These are phyloP conservation scores for Chrysoporthe cubensis DNA, from an alignment of 2,329 filamentous ascomycete species.

Conservation along the genomic window DNA sequence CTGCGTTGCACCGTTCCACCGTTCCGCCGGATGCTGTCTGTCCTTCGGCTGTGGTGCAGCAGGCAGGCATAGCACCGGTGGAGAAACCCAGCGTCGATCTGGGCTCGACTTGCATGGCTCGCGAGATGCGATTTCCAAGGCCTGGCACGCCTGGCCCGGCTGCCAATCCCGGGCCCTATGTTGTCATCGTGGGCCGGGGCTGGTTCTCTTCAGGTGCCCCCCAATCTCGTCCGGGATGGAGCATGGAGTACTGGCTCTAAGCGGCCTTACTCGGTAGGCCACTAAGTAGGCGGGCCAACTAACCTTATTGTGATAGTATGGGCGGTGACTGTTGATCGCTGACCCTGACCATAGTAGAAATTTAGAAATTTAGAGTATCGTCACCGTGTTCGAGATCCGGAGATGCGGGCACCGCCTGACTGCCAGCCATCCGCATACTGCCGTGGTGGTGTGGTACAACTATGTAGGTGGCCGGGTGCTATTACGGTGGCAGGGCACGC, in stretches of 20 bases:
- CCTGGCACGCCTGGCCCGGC: background rate
- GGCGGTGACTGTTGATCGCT: background rate
- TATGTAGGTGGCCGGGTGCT: no score
- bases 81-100: slow-evolving; percentile 6
- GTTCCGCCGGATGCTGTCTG: background rate
- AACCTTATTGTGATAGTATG: slow-evolving; percentile 2
- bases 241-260: background rate
- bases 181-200: slow-evolving; percentile 12
- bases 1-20: background rate
- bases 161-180: slow-evolving; percentile 11
- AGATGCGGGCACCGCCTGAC: no score
- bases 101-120: background rate
- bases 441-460: no score
- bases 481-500: no score
- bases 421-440: no score
- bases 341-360: background rate
- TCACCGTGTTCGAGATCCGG: background rate
- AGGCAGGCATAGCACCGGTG: background rate
- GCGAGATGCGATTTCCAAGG: background rate
- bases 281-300: background rate
- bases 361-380: background rate
- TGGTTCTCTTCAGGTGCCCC: background rate
- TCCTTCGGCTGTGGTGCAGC: background rate
- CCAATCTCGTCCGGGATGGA: slow-evolving; percentile 1
- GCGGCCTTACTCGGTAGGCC: no score